phyloP scores from a whole-genome alignment of 352 stramenopile genomes.

The Pythium vanterpoolii region DNA sequence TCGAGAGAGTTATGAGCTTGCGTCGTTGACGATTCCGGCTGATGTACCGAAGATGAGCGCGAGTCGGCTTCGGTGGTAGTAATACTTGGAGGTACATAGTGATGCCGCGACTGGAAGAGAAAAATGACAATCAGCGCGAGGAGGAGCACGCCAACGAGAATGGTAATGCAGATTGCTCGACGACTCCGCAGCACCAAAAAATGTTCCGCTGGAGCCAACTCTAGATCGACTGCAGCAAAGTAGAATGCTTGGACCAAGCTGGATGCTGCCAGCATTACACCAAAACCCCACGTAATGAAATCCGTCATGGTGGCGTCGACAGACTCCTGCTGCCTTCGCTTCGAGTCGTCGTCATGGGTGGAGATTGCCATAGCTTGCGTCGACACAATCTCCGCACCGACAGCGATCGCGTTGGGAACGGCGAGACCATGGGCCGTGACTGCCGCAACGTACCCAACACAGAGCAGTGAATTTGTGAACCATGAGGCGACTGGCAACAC shows the following conservation, averaged over 20 bases:
- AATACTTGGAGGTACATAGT: slow-evolving; percentile 6
- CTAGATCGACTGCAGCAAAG: slow-evolving; percentile 43
- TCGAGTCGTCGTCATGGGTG: neutral
- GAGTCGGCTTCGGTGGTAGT: neutral
- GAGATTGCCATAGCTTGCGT: slow-evolving; percentile 1
- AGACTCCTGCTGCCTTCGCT: slow-evolving; percentile 2
- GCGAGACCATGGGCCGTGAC: slow-evolving; percentile 47
- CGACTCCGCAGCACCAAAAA: slow-evolving; percentile 17
- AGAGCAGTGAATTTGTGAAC: slow-evolving; percentile 34
- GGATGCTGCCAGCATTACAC: slow-evolving; percentile 35
- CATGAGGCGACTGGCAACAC: slow-evolving; percentile 22
- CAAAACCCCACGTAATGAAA: slow-evolving; percentile 45
- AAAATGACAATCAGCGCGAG: slow-evolving; percentile 38
- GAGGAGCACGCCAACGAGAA: slow-evolving; percentile 27
- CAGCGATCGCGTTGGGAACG: slow-evolving; percentile 47
- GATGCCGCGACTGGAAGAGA: slow-evolving; percentile 40
- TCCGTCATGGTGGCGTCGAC: slow-evolving; percentile 13
- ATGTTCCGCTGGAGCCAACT: neutral
- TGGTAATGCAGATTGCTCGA: slow-evolving; percentile 38
- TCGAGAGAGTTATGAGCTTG: slow-evolving; percentile 22
- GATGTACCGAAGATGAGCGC: neutral
- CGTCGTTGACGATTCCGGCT: neutral
- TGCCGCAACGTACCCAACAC: slow-evolving; percentile 33
- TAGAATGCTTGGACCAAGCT: slow-evolving; percentile 53
- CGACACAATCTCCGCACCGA: slow-evolving; percentile 33